These are phyloP conservation scores for Claviceps humidiphila DNA, from an alignment of 2,329 filamentous ascomycete species.

Conservation along the genomic window DNA sequence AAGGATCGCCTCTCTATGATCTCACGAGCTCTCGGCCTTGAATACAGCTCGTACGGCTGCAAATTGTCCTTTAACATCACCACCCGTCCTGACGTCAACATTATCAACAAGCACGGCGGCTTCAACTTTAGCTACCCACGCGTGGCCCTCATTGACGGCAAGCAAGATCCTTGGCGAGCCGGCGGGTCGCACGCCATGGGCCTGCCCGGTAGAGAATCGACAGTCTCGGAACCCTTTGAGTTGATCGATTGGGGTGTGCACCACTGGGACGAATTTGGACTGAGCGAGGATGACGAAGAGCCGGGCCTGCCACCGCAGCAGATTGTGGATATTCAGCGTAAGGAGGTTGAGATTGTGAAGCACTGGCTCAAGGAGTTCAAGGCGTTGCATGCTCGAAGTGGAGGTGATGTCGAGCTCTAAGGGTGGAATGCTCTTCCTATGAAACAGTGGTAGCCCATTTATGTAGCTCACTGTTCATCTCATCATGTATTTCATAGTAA, in stretches of 20 bases:
- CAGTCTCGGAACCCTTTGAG: constrained; percentile 55
- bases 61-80: constrained; percentile 57
- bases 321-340: constrained; percentile 43
- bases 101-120: constrained; percentile 66
- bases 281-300: constrained; percentile 35
- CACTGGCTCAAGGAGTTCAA: constrained; percentile 51
- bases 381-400: background rate
- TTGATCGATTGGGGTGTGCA: constrained; percentile 64
- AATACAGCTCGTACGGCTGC: constrained; percentile 51
- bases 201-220: constrained; percentile 42
- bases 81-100: constrained; percentile 44
- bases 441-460: no score
- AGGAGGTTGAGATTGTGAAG: constrained; percentile 48
- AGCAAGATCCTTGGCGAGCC: constrained; percentile 67
- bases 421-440: background rate
- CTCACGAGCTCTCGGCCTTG: constrained; percentile 54
- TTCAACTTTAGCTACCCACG: constrained; percentile 60
- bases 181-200: constrained; percentile 58
- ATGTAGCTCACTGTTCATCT: no score
- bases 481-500: no score
- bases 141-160: constrained; percentile 63
- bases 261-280: constrained; percentile 65
- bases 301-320: constrained; percentile 46
- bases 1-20: constrained; percentile 51
- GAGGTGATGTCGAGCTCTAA: background rate